Evolutionary conservation across 805 yeast species (phyloP), one percentile per base, ranked within the genome.

Genomic region (Barnettozyma vustinii): DNA sequence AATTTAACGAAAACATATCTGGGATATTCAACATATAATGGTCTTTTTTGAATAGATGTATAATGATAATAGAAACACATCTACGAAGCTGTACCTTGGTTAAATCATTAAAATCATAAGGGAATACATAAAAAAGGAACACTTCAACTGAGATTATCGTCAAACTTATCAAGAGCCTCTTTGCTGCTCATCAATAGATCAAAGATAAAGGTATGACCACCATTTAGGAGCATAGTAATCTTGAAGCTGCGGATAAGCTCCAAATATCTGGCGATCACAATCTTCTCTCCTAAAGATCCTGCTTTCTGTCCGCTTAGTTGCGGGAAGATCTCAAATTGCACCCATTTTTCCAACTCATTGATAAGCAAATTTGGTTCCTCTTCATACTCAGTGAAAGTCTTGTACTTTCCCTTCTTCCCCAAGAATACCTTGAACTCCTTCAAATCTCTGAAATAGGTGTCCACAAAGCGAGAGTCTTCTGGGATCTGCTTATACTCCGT

Each of bases 141-240:
- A 39, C 2, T 13, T 39, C 8, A 21, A 25, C 19, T 23, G 27
- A 16, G 6, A 16, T 32, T 15, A 20, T 45, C 46, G 36, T 52
- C 55, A 45, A 52, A 49, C n/a, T 49, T 49, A 10, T 52, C 55
- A 1, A 52, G 27, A 9, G 52, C 55, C 23, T 52, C 52, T 33
- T 46, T 44, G 9, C 49, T 39, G 12, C 35, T 49, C 55, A 59
- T 41, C 39, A 83, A 58, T 1, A 83, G 68, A 56, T 83, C 89
- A 56, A 83, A 71, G 12, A 79, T 71, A 46, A 76, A 76, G 2
- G 83, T 69, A 55, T 80, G 76, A 1, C 83, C 84, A 16, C 84
- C 83, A 56, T 83, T 83, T 32, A 77, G 55, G 16, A 65, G 62
- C 40, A 77, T 61, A 32, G 81, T 67, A 49, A 70, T 57, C 55